Evolutionary conservation across 2,329 filamentous ascomycete genomes (phyloP).

Genomic region (Fusarium sp.): DNA sequence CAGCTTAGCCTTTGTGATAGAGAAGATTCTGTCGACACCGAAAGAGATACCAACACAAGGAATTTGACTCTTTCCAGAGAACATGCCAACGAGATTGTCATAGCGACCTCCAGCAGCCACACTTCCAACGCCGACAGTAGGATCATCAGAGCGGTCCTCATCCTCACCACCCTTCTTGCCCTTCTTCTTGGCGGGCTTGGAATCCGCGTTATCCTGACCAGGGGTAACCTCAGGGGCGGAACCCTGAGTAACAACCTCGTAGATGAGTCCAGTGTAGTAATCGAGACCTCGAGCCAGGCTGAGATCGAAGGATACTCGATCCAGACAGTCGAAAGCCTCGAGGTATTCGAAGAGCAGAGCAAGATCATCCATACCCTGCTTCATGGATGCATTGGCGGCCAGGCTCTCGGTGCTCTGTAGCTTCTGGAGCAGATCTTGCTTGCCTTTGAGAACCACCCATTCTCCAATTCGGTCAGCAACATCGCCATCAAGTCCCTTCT

Average conservation of each 20-base stretch:
- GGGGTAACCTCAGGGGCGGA: slow-evolving; percentile 67
- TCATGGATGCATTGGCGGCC: slow-evolving; percentile 77
- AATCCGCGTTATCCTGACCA: slow-evolving; percentile 49
- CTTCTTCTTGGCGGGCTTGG: slow-evolving; percentile 60
- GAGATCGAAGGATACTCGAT: slow-evolving; percentile 87
- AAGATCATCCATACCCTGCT: slow-evolving; percentile 85
- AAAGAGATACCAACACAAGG: slow-evolving; percentile 79
- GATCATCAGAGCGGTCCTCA: slow-evolving; percentile 79
- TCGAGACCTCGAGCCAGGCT: slow-evolving; percentile 91
- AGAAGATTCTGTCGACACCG: slow-evolving; percentile 95
- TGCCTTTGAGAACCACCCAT: slow-evolving; percentile 83
- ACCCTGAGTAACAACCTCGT: slow-evolving; percentile 87
- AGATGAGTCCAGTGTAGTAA: slow-evolving; percentile 92
- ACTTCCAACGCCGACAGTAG: slow-evolving; percentile 85
- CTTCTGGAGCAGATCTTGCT: slow-evolving; percentile 77
- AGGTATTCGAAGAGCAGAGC: slow-evolving; percentile 84
- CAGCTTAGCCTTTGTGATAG: slow-evolving; percentile 82
- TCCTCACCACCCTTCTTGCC: slow-evolving; percentile 66
- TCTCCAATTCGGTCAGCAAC: slow-evolving; percentile 89
- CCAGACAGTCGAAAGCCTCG: slow-evolving; percentile 77
- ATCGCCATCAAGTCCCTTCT: slow-evolving; percentile 81
- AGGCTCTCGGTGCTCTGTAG: slow-evolving; percentile 76
- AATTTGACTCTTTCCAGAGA: slow-evolving; percentile 84
- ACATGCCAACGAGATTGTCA: slow-evolving; percentile 95
- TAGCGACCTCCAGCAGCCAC: slow-evolving; percentile 92